phyloP scores from a whole-genome alignment of 305 asterid genomes.

The Solanum hybrid region DNA sequence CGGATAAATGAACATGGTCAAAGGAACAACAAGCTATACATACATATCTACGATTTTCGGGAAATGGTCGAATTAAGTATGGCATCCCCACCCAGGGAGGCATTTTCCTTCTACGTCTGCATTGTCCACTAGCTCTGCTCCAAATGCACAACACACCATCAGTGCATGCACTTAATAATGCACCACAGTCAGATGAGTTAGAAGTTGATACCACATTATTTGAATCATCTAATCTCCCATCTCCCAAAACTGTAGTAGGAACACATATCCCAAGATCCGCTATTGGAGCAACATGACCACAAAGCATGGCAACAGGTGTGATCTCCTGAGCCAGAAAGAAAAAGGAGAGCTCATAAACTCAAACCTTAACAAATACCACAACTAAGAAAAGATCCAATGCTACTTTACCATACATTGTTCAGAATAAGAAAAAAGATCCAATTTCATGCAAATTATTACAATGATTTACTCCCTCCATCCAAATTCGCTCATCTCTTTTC shows the following conservation, averaged over 20 bases:
- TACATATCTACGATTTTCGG: constrained; percentile 64
- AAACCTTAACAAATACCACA: constrained; percentile 7
- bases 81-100: constrained; percentile 98
- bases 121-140: constrained; percentile 87
- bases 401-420: neutral
- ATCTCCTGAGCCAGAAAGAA: constrained; percentile 44
- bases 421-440: neutral
- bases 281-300: constrained; percentile 84
- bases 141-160: constrained; percentile 90
- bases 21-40: constrained; percentile 60
- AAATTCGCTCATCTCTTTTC: neutral
- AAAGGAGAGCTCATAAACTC: neutral
- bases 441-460: neutral
- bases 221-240: constrained; percentile 27
- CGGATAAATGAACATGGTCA: constrained; percentile 22
- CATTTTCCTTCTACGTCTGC: constrained; percentile 84
- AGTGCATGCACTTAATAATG: constrained; percentile 71
- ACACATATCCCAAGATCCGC: constrained; percentile 77
- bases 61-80: constrained; percentile 48
- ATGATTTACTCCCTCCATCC: neutral
- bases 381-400: neutral
- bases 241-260: constrained; percentile 56
- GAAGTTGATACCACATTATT: constrained; percentile 29
- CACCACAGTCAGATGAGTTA: constrained; percentile 39
- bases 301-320: constrained; percentile 82